Base-by-base conservation (phyloP, 2,329 filamentous ascomycete species). In the Rutstroemia sp. region DNA sequence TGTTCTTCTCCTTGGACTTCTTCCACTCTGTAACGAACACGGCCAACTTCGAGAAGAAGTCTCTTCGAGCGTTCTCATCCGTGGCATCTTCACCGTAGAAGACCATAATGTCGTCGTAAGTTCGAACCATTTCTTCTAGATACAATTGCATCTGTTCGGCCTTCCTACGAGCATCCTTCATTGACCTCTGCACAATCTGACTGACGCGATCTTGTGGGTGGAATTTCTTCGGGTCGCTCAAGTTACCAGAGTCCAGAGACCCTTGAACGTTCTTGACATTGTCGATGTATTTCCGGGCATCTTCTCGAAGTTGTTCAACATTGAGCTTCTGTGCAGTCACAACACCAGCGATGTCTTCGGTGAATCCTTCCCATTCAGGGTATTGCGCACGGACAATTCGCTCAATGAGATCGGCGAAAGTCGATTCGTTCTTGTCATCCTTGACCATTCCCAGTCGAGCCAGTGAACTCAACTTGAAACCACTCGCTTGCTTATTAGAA, bases 351-450 rank as follows among this genome's bases (percentile, higher is more conserved):
- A 99, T 96, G 68, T 99, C 92, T 9, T 89, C 83, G 17, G 83
- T 78, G 71, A 97, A 97, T 36, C 80, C 80, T 72, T 96, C 92
- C 89, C 92, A 97, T 71, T 96, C 89, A 2, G 92, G 88, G 64
- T 97, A 99, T 70, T 97, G 92, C 69, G 90, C 94, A 62, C 94
- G 88, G 57, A 97, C 92, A 64, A 96, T 96, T 64, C 92, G 88
- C 73, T 99, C 94, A 45, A 99, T 91, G 45, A 97, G 81, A 72
- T 99, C 94, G 56, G 92, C 91, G 69, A 99, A 87, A 0, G 91
- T 96, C 1, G 90, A 92, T 72, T 97, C 88, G 72, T 99, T 99
- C 80, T 96, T 96, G 76, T 96, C 91, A 69, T 99, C 94, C 75
- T 99, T 99, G 68, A 97, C 89, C 92, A 99, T 97, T 59, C 88